Evolutionary conservation across 768 basidiomycete genomes (phyloP).

Genomic region (Podaxis rugospora): DNA sequence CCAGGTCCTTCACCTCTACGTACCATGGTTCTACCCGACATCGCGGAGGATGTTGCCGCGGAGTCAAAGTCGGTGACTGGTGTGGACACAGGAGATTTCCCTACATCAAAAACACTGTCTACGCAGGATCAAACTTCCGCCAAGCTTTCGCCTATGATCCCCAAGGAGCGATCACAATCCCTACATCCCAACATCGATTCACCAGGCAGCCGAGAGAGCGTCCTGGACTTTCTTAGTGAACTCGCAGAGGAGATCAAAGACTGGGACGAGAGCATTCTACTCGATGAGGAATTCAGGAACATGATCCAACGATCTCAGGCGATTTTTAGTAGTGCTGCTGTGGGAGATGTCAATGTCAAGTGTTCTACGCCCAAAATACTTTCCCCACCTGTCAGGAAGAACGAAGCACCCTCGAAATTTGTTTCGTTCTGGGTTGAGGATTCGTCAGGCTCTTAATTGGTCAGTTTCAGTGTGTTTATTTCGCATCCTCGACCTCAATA

Average conservation of each 20-base stretch:
- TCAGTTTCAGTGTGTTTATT: neutral
- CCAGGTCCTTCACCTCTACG: conserved; percentile 45
- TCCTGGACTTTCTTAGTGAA: conserved; percentile 42
- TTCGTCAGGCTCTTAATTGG: neutral
- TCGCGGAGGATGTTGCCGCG: conserved; percentile 14
- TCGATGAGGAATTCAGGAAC: conserved; percentile 42
- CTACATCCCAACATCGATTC: neutral
- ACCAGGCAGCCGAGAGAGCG: conserved; percentile 18
- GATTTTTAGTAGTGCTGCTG: neutral
- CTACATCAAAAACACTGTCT: neutral
- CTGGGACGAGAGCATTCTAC: conserved; percentile 46
- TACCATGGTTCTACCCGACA: conserved; percentile 36
- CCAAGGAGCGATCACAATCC: neutral
- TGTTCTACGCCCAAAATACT: neutral
- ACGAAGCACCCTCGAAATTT: neutral
- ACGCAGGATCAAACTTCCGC: neutral
- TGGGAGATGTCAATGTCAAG: conserved; percentile 5
- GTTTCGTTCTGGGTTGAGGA: conserved; percentile 3
- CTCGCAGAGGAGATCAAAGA: conserved; percentile 45
- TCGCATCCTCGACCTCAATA: neutral
- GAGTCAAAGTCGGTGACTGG: conserved; percentile 15
- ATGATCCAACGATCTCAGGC: conserved; percentile 33
- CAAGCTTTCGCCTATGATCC: neutral
- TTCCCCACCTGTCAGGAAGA: neutral
- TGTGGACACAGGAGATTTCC: neutral